A percentile compares a stretch with the other conserved stretches of the same genome.
Evolutionary conservation across 169 alveolate genomes (phyloP).

Genomic region (Plasmodium ovale): DNA sequence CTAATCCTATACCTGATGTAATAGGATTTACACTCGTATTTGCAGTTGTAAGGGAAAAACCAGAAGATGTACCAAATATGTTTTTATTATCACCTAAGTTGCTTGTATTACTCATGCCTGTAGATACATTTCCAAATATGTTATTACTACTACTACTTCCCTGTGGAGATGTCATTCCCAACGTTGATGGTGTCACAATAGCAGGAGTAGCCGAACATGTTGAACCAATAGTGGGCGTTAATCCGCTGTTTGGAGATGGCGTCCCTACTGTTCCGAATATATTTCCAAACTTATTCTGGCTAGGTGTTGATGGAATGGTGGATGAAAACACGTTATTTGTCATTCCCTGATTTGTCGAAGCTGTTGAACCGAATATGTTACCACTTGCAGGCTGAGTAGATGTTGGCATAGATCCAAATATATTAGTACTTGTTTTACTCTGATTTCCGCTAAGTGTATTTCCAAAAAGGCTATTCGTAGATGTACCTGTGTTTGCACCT

Average conservation of each 20-base stretch:
- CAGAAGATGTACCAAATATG: conserved; percentile 58
- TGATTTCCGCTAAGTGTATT: conserved; percentile 13
- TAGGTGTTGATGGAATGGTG: conserved; percentile 1
- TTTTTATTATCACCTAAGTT: conserved; percentile 40
- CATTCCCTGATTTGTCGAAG: conserved; percentile 24
- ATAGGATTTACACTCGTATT: background rate
- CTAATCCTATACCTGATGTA: conserved; percentile 28
- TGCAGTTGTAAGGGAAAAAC: conserved; percentile 11
- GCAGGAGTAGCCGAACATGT: conserved; percentile 16
- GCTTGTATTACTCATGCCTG: conserved; percentile 17
- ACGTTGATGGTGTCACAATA: background rate
- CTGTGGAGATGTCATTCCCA: background rate
- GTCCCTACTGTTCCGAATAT: conserved; percentile 27
- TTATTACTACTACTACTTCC: conserved; percentile 27
- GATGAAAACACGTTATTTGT: conserved; percentile 41
- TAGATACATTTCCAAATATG: conserved; percentile 28
- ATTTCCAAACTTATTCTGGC: conserved; percentile 56
- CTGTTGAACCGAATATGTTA: conserved; percentile 31
- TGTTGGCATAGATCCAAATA: conserved; percentile 59
- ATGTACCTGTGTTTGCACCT: conserved; percentile 26
- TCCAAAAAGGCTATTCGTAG: conserved; percentile 42
- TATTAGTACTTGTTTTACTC: conserved; percentile 37
- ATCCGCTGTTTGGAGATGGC: background rate
- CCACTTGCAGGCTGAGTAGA: conserved; percentile 36
- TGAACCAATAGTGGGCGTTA: background rate